Percentiles rank a stretch among this genome's conserved stretches.
These are phyloP conservation scores for Alternaria postmessia DNA, from an alignment of 2,329 filamentous ascomycete species.

Conservation along the genomic window DNA sequence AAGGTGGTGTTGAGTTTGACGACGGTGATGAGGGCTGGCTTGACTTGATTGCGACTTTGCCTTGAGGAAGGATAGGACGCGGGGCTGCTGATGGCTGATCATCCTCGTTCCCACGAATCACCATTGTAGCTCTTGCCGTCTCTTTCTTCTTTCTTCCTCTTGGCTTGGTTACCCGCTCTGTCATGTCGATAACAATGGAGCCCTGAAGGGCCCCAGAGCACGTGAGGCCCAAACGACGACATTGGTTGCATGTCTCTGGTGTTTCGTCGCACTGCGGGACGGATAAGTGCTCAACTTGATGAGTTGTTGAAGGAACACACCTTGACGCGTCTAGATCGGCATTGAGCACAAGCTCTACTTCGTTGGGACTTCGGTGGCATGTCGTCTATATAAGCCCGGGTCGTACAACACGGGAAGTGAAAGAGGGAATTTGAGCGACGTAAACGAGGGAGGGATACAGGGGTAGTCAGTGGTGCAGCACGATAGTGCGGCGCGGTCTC, in stretches of 20 bases:
- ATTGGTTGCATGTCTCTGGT: slow-evolving; percentile 26
- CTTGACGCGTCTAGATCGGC: slow-evolving; percentile 47
- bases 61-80: not conserved
- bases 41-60: not conserved
- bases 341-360: slow-evolving; percentile 46
- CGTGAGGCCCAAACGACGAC: slow-evolving; percentile 33
- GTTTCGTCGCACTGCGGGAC: slow-evolving; percentile 40
- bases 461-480: not conserved
- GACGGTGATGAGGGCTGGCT: not conserved
- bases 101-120: slow-evolving; percentile 4
- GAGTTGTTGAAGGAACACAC: slow-evolving; percentile 18
- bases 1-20: slow-evolving; percentile 3
- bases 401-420: slow-evolving; percentile 12
- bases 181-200: slow-evolving; percentile 49
- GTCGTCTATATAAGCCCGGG: not conserved
- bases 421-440: slow-evolving; percentile 25
- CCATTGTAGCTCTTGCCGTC: slow-evolving; percentile 5
- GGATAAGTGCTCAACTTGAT: slow-evolving; percentile 6
- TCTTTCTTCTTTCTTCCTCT: slow-evolving; percentile 31
- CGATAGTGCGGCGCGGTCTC: not conserved
- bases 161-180: slow-evolving; percentile 40
- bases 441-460: not conserved
- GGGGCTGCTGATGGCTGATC: not conserved
- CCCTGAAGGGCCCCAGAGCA: slow-evolving; percentile 45
- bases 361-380: slow-evolving; percentile 41